Evolutionary conservation across 441 rosid genomes (phyloP).

Genomic region (Iberis amara): DNA sequence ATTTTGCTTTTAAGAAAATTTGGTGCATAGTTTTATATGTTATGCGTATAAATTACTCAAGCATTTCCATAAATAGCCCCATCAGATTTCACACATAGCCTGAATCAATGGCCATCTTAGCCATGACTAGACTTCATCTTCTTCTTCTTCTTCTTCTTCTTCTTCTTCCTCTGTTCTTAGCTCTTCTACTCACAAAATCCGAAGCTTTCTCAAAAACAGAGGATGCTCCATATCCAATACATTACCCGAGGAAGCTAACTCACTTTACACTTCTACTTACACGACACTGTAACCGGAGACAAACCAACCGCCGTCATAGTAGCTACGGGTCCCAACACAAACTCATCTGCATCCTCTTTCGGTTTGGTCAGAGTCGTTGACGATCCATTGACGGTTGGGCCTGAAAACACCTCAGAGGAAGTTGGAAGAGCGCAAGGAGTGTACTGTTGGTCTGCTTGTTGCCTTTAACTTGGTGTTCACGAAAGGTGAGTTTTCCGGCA

Average conservation of each 20-base stretch:
- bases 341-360: conserved; percentile 27
- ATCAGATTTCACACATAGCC: not conserved
- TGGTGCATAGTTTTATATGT: not conserved
- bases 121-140: conserved; percentile 16
- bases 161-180: conserved; percentile 13
- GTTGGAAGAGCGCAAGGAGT: conserved; percentile 56
- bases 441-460: conserved; percentile 39
- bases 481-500: conserved; percentile 44
- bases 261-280: conserved; percentile 58
- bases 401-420: conserved; percentile 37
- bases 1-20: not conserved
- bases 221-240: not conserved
- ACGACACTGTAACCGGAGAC: conserved; percentile 38
- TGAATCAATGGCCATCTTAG: not conserved
- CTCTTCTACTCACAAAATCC: conserved; percentile 6
- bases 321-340: conserved; percentile 31
- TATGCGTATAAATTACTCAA: conserved; percentile 16
- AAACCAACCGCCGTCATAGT: conserved; percentile 38
- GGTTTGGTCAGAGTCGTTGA: conserved; percentile 40
- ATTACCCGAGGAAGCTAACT: conserved; percentile 25
- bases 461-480: conserved; percentile 37
- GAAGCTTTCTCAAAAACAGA: conserved; percentile 14
- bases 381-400: conserved; percentile 42
- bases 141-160: no score
- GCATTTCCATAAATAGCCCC: not conserved